Conservation (phyloP, 768 basidiomycete species). For the Lactarius evosmus region DNA sequence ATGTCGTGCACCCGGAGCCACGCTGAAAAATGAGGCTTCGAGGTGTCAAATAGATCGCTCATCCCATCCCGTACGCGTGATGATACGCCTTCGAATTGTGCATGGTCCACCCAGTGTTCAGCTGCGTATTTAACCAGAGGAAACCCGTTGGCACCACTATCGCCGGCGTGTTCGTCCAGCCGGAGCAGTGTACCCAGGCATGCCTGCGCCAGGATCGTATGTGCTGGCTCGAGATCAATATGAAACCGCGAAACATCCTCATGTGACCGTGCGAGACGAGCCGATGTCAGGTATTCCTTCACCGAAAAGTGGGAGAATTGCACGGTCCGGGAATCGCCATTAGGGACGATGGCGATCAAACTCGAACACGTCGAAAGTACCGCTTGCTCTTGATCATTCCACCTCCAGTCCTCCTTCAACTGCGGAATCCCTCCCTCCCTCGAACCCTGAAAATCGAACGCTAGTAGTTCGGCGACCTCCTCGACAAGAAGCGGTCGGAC, state of each 20-base stretch:
- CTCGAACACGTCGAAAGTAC: background rate
- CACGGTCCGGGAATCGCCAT: background rate
- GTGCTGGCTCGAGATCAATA: background rate
- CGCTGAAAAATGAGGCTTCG: background rate
- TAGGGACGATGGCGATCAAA: background rate
- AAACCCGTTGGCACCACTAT: background rate
- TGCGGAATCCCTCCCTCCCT: background rate
- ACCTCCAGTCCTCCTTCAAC: background rate
- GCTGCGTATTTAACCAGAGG: background rate
- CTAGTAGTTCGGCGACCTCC: background rate
- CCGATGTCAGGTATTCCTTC: background rate
- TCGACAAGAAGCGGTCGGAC: background rate
- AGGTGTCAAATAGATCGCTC: background rate
- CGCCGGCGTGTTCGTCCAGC: background rate
- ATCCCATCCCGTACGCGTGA: background rate
- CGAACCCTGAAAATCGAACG: background rate
- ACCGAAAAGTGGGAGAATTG: background rate
- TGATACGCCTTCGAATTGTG: background rate
- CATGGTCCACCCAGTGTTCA: background rate
- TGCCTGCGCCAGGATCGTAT: background rate
- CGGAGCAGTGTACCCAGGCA: background rate
- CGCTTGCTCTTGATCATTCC: background rate
- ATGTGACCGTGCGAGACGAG: background rate
- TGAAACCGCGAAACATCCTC: background rate
- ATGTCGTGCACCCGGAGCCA: background rate